A percentile compares a stretch with the other conserved stretches of the same genome.
Evolutionary conservation across 768 basidiomycete genomes (phyloP).

Genomic region (Tricholoma bakamatsutake): DNA sequence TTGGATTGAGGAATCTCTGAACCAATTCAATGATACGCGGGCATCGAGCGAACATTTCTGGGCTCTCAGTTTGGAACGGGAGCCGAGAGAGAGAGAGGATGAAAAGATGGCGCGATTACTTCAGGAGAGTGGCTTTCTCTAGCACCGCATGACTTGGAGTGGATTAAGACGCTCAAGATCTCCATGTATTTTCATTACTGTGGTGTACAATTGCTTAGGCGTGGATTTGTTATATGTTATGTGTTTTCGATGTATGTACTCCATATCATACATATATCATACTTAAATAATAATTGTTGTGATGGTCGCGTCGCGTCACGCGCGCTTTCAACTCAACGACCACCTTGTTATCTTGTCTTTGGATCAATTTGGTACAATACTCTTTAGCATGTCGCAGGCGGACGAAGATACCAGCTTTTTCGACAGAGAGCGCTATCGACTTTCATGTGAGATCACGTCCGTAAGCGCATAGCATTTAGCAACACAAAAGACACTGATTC

Average conservation of each 20-base stretch:
- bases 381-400: conserved; percentile 25
- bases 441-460: conserved; percentile 67
- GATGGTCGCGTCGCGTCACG: background rate
- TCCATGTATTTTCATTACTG: conserved; percentile 14
- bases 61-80: conserved; percentile 78
- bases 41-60: conserved; percentile 78
- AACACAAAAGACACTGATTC: background rate
- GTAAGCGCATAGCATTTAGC: conserved; percentile 32
- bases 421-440: conserved; percentile 70
- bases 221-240: background rate
- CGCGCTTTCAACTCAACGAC: too few species aligned
- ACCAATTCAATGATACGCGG: conserved; percentile 59
- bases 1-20: conserved; percentile 77
- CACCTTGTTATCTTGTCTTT: background rate
- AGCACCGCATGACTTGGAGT: conserved; percentile 12
- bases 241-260: background rate
- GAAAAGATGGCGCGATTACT: conserved; percentile 92
- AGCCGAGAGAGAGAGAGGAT: conserved; percentile 93
- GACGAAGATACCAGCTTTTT: conserved; percentile 61
- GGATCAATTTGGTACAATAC: background rate
- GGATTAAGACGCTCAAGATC: conserved; percentile 3
- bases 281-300: too few species aligned
- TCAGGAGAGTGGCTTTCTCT: conserved; percentile 87
- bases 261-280: too few species aligned
- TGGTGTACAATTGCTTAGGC: conserved; percentile 12